Conservation (phyloP, 2,329 filamentous ascomycete species). For the Cladophialophora yegresii region DNA sequence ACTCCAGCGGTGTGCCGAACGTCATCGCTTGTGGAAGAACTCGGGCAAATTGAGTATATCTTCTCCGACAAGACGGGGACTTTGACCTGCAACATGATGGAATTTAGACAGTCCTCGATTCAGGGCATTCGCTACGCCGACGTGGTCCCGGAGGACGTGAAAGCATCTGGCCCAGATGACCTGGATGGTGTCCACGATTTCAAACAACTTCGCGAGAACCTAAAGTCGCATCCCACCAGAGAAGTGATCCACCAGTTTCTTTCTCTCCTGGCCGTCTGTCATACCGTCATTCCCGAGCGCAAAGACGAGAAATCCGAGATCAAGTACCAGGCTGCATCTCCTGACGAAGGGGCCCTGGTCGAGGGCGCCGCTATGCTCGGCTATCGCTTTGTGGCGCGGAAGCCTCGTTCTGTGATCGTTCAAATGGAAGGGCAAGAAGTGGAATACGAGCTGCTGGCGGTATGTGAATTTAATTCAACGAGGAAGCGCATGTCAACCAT, state of each 20-base stretch:
- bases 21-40: conserved; percentile 91
- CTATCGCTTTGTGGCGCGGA: conserved; percentile 87
- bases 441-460: conserved; percentile 88
- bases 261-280: conserved; percentile 81
- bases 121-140: conserved; percentile 92
- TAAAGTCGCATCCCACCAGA: conserved; percentile 60
- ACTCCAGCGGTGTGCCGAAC: conserved; percentile 95
- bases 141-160: conserved; percentile 85
- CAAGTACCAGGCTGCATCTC: conserved; percentile 97
- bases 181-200: conserved; percentile 85
- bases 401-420: conserved; percentile 84
- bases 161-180: conserved; percentile 70
- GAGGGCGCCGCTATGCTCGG: conserved; percentile 83
- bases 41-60: conserved; percentile 97
- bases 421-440: conserved; percentile 69
- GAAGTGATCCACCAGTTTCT: conserved; percentile 81
- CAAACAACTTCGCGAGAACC: conserved; percentile 70
- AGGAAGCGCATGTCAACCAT: conserved; percentile 98
- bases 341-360: conserved; percentile 94
- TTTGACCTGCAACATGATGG: conserved; percentile 98
- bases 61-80: conserved; percentile 99
- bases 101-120: conserved; percentile 94
- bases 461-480: conserved; percentile 99
- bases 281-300: conserved; percentile 94
- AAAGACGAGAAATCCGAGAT: conserved; percentile 78